Evolutionary conservation across 2,329 filamentous ascomycete species (phyloP).

Genomic region (Corynespora cassiicola): DNA sequence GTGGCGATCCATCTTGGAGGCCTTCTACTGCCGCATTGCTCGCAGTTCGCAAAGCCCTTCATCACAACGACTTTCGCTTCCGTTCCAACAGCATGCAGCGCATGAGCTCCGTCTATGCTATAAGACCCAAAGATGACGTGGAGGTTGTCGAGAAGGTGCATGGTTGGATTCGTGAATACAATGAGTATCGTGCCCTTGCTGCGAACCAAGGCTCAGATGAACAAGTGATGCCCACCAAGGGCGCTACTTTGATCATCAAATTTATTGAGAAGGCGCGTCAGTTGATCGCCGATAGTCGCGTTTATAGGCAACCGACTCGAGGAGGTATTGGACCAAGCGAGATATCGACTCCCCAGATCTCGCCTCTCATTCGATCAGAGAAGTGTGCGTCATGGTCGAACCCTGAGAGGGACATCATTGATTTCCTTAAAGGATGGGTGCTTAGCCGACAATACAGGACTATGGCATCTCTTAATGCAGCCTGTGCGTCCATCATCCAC

Average conservation of each 20-base stretch:
- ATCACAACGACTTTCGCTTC: conserved; percentile 68
- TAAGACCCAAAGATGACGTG: conserved; percentile 65
- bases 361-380: too few relatives aligned
- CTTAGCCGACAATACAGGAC: conserved; percentile 33
- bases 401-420: conserved; percentile 64
- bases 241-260: conserved; percentile 35
- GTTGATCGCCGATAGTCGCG: conserved; percentile 49
- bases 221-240: conserved; percentile 12
- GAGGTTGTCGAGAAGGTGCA: conserved; percentile 59
- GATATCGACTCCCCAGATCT: conserved; percentile 60
- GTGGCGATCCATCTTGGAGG: conserved; percentile 21
- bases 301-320: conserved; percentile 38
- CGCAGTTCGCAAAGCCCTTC: conserved; percentile 72
- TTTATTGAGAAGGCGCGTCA: conserved; percentile 51
- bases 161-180: conserved; percentile 60
- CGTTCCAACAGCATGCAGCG: conserved; percentile 58
- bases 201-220: conserved; percentile 7
- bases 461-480: conserved; percentile 61
- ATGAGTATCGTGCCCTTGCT: conserved; percentile 51
- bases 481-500: conserved; percentile 70
- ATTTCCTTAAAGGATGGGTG: conserved; percentile 72
- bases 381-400: too few relatives aligned
- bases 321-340: conserved; percentile 48
- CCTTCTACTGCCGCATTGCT: conserved; percentile 62
- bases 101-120: conserved; percentile 66